Evolutionary conservation across 805 yeast genomes (phyloP), one percentile per base, ranked within the genome.

Genomic region (Allodekkera sacchari): DNA sequence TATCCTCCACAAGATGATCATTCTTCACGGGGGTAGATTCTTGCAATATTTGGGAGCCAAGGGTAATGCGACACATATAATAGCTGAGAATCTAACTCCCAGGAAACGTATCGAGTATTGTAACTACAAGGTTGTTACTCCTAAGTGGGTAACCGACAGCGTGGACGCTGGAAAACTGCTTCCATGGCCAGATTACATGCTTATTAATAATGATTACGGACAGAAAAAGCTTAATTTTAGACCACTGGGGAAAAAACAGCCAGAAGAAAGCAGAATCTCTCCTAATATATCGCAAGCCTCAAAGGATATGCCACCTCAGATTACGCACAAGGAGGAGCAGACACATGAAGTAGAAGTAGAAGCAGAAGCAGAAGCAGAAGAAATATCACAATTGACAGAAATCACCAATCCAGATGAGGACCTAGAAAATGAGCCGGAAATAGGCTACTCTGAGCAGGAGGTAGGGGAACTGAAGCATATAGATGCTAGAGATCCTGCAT

Each of bases 81-180:
- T 92, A 3, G 94, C 96, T 6, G 74, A 78, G 34, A 64, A 74
- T 18, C 52, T 89, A 39, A 85, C 97, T 1, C 84, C 92, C 0
- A 63, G 81, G 33, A 89, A 92, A 53, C 59, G 63, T 33, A 48
- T 69, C 3, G 79, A 82, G 53, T 84, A 74, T 50, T 59, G 64
- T 22, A 71, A 77, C 38, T 80, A 70, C 51, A 77, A 73, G 42
- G 94, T 92, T 3, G 94, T 87, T 2, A 68, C 55, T 36, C 95
- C 96, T 0, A 66, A 67, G 20, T 89, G 97, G 97, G 66, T 92
- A 2, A 61, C 67, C 0, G 83, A 85, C 14, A 68, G 83, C 32
- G 61, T 85, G 5, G 60, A 63, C 3, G 44, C 50, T 5, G 61
- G 66, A 1, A 57, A 46, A 33, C 38, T 77, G 8, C 52, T 77